Percentiles rank a stretch among this genome's conserved stretches.
phyloP scores from a whole-genome alignment of 331 rosid genomes.

The Telfairia occidentalis region DNA sequence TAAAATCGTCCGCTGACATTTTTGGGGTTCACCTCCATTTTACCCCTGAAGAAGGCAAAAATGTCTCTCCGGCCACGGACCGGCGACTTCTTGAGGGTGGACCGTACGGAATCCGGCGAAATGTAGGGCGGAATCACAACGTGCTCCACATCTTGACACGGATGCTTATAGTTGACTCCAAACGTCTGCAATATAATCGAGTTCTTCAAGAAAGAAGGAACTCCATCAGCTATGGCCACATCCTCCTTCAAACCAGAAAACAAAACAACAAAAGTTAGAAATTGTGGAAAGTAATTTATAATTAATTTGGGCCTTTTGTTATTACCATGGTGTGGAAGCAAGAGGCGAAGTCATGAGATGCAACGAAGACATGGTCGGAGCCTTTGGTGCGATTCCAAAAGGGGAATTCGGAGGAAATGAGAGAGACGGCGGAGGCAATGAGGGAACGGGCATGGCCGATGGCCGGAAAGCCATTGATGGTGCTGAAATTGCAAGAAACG shows the following conservation, averaged over 20 bases:
- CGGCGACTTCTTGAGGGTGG: constrained; percentile 34
- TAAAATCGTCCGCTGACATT: constrained; percentile 83
- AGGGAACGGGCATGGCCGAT: constrained; percentile 84
- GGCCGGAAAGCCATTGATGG: constrained; percentile 84
- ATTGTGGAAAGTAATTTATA: not conserved
- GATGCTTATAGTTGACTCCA: constrained; percentile 57
- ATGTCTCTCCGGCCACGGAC: constrained; percentile 49
- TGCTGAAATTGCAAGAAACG: constrained; percentile 87
- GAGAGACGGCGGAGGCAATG: constrained; percentile 44
- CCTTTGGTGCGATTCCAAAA: constrained; percentile 81
- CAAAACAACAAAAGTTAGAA: not conserved
- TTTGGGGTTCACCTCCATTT: constrained; percentile 92
- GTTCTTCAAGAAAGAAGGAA: constrained; percentile 53
- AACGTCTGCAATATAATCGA: constrained; percentile 82
- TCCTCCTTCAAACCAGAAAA: constrained; percentile 41
- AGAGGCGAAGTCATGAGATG: constrained; percentile 84
- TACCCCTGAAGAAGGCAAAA: constrained; percentile 84
- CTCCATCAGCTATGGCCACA: constrained; percentile 65
- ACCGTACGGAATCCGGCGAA: constrained; percentile 39
- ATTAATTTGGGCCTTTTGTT: not conserved
- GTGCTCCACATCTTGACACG: constrained; percentile 80
- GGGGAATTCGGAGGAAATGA: constrained; percentile 32
- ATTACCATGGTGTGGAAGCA: constrained; percentile 86
- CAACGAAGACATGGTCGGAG: constrained; percentile 85
- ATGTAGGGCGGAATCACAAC: constrained; percentile 81